Percentiles rank a stretch among this genome's conserved stretches.
These are phyloP conservation scores for Penicillium paneum DNA, from an alignment of 2,329 filamentous ascomycete species.

Conservation along the genomic window DNA sequence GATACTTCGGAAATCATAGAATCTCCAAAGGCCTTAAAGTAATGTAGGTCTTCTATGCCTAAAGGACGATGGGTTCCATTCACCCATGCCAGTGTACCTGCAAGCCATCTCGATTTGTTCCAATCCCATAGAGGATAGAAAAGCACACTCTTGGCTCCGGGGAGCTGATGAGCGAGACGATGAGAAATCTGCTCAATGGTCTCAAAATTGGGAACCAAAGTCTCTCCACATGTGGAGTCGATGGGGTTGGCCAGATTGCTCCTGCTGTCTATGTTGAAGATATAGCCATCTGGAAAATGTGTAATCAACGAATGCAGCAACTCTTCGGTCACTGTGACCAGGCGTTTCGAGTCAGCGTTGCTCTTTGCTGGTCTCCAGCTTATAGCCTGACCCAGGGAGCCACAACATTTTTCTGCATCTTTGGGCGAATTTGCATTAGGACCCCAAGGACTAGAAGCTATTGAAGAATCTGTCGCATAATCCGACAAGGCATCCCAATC, in stretches of 20 bases:
- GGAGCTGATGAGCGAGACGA: conserved; percentile 19
- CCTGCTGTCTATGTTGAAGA: conserved; percentile 16
- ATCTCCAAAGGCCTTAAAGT: conserved; percentile 36
- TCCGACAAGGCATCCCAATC: conserved; percentile 24
- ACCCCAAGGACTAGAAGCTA: background rate
- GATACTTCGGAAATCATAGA: conserved; percentile 36
- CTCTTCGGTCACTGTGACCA: conserved; percentile 14
- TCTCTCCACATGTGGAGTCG: background rate
- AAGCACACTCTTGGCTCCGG: conserved; percentile 26
- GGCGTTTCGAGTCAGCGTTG: background rate
- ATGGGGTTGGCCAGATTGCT: background rate
- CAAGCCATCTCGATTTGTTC: conserved; percentile 34
- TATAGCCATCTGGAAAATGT: conserved; percentile 26
- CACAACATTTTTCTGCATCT: conserved; percentile 14
- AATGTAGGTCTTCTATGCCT: conserved; percentile 30
- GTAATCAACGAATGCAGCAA: conserved; percentile 18
- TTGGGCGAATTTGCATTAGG: background rate
- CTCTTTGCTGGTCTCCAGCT: background rate
- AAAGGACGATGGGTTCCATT: conserved; percentile 19
- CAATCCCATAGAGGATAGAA: conserved; percentile 38
- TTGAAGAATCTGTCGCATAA: background rate
- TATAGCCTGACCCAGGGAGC: conserved; percentile 19
- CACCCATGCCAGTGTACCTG: conserved; percentile 32
- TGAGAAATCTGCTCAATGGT: conserved; percentile 7
- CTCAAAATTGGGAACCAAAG: background rate